Evolutionary conservation across 2,329 filamentous ascomycete genomes (phyloP).

Genomic region (Colletotrichum incanum): DNA sequence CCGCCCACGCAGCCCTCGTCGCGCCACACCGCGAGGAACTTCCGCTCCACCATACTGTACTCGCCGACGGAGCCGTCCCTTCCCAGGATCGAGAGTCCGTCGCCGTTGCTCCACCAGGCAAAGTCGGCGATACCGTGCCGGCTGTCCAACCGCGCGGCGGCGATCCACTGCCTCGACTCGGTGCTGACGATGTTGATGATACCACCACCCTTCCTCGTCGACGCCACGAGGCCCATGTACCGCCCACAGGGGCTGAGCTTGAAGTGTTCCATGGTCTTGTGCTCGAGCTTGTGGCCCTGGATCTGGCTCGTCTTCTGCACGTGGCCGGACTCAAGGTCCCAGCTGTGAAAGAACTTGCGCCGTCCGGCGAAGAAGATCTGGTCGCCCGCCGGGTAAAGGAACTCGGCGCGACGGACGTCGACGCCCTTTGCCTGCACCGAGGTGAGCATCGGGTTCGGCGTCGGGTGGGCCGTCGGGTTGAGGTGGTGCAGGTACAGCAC

Average conservation of each 20-base stretch:
- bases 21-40: slow-evolving; percentile 86
- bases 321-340: slow-evolving; percentile 86
- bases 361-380: slow-evolving; percentile 92
- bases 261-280: slow-evolving; percentile 93
- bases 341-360: slow-evolving; percentile 92
- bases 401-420: slow-evolving; percentile 87
- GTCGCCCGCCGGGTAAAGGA: slow-evolving; percentile 80
- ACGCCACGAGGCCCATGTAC: slow-evolving; percentile 87
- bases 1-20: slow-evolving; percentile 92
- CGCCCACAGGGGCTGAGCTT: slow-evolving; percentile 88
- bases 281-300: slow-evolving; percentile 83
- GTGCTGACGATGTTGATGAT: slow-evolving; percentile 88
- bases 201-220: slow-evolving; percentile 87
- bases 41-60: slow-evolving; percentile 79
- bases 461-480: slow-evolving; percentile 80
- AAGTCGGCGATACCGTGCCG: slow-evolving; percentile 90
- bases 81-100: slow-evolving; percentile 85
- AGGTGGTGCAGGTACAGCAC: slow-evolving; percentile 93
- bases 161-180: slow-evolving; percentile 87
- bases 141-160: slow-evolving; percentile 86
- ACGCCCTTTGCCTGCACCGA: slow-evolving; percentile 89
- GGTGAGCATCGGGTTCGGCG: slow-evolving; percentile 90
- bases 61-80: slow-evolving; percentile 93
- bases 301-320: slow-evolving; percentile 87
- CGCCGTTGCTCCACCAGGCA: slow-evolving; percentile 90